Evolutionary conservation across 2,329 filamentous ascomycete genomes (phyloP), one percentile per base, ranked within the genome.

Genomic region (Aspergillus nomiae): DNA sequence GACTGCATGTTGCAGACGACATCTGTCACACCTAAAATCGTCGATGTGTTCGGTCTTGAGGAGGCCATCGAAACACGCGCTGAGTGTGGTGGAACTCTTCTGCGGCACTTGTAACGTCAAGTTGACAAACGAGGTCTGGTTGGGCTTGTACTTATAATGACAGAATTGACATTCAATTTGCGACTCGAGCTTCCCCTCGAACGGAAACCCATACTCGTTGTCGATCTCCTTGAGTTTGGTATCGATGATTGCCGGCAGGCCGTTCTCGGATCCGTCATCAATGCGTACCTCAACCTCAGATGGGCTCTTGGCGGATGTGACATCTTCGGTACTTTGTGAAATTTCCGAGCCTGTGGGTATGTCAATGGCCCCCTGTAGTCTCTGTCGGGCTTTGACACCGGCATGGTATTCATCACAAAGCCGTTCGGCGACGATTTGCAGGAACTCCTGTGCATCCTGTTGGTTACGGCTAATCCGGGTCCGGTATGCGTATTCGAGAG

Each of bases 1-100:
- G 59, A 92, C 80, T 4, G 93, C 93, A 76, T 97, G 91, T 50
- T 92, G 79, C n/a, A 99, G 83, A 26, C 93, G 88, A 74, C 95
- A 99, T 78, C 89, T 91, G 71, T 97, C 95, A 80, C 95, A 99
- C 70, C 92, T 94, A 83, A 96, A 99, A 75, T 97, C 95, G 66
- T 98, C 94, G 68, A 99, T 97, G 75, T 93, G 90, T 77, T 99
- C 95, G 0, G 92, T 92, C 79, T 97, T 97, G 69, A 99, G 89
- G 78, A 97, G 90, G 46, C 91, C 91, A 72, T 99, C 95, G 71
- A 99, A 95, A 77, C 95, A 99, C 10, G 89, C 85, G 73, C 90
- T 93, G 19, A 99, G 84, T 0, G 92, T 90, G 0, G 94, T 94
- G 2, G 92, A 90, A 57, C 85, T 88, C 65, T 89, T 87, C 75